Percentiles rank a stretch among this genome's conserved stretches.
These are phyloP conservation scores for Magnusiomyces tetraspermus DNA, from an alignment of 1,139 yeast genomes.

Conservation along the genomic window DNA sequence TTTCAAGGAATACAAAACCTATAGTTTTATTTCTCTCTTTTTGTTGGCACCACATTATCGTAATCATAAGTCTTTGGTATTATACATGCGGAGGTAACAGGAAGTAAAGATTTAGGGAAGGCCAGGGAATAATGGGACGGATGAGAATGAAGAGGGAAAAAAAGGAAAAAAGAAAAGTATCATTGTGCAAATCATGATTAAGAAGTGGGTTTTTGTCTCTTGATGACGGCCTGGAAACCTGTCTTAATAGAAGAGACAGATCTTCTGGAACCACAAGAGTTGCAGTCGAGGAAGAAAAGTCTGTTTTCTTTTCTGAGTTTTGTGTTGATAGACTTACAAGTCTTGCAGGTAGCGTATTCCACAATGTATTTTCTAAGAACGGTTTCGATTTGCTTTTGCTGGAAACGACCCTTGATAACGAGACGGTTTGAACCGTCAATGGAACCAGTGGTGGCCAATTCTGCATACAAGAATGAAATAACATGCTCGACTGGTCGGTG, in stretches of 20 bases:
- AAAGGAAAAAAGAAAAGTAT: not conserved
- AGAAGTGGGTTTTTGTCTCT: slow-evolving; percentile 23
- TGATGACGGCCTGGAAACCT: slow-evolving; percentile 92
- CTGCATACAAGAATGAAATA: slow-evolving; percentile 93
- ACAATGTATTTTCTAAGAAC: slow-evolving; percentile 92
- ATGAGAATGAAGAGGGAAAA: not conserved
- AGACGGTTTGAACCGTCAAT: slow-evolving; percentile 96
- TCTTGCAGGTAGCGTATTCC: slow-evolving; percentile 97
- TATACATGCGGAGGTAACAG: no score
- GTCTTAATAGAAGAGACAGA: slow-evolving; percentile 96
- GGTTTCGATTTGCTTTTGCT: slow-evolving; percentile 94
- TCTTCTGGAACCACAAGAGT: slow-evolving; percentile 95
- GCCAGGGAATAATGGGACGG: not conserved
- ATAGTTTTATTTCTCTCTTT: no score
- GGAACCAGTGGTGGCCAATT: slow-evolving; percentile 98
- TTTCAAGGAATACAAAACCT: no score
- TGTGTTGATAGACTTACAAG: slow-evolving; percentile 97
- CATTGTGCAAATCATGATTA: no score
- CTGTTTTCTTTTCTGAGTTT: slow-evolving; percentile 95
- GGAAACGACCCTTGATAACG: slow-evolving; percentile 95
- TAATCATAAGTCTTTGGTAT: no score
- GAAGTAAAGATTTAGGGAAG: no score
- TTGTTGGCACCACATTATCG: no score
- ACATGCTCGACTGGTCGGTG: slow-evolving; percentile 97
- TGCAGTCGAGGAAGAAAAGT: slow-evolving; percentile 94